A percentile compares a stretch with the other conserved stretches of the same genome.
Evolutionary conservation across 2,329 filamentous ascomycete species (phyloP).

Genomic region (Penicillium capsulatum): DNA sequence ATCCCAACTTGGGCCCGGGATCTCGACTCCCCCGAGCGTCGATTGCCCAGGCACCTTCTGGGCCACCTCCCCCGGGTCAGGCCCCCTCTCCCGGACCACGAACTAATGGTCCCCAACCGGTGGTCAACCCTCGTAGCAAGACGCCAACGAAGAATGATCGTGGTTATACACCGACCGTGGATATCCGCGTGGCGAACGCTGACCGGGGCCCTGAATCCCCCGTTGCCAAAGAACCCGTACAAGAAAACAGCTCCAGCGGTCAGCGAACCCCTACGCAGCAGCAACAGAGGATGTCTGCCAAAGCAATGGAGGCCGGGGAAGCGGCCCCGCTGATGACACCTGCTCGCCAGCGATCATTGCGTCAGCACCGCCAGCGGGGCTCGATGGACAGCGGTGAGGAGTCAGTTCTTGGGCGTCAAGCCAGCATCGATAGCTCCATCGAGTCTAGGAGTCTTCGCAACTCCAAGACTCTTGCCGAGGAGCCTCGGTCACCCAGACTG

Average conservation of each 20-base stretch:
- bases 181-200: conserved; percentile 39
- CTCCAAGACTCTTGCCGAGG: conserved; percentile 40
- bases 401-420: conserved; percentile 43
- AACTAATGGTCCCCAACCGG: conserved; percentile 37
- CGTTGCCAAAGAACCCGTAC: conserved; percentile 43
- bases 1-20: conserved; percentile 36
- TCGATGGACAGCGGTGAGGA: conserved; percentile 68
- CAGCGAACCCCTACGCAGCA: conserved; percentile 60
- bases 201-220: conserved; percentile 48
- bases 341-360: conserved; percentile 49
- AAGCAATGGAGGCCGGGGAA: conserved; percentile 46
- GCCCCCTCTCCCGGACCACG: conserved; percentile 57
- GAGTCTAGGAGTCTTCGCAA: conserved; percentile 39
- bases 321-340: conserved; percentile 44
- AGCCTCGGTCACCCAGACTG: conserved; percentile 44
- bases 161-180: conserved; percentile 41
- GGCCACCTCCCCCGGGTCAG: conserved; percentile 62
- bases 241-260: conserved; percentile 52
- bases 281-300: conserved; percentile 39
- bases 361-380: conserved; percentile 57
- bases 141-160: conserved; percentile 51
- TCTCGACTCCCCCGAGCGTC: conserved; percentile 60
- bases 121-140: conserved; percentile 42
- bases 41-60: conserved; percentile 56
- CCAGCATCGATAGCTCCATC: conserved; percentile 39